Evolutionary conservation across 2,329 filamentous ascomycete species (phyloP), one percentile per base, ranked within the genome.

Genomic region (Nothophaeocryptopus gaeumannii): DNA sequence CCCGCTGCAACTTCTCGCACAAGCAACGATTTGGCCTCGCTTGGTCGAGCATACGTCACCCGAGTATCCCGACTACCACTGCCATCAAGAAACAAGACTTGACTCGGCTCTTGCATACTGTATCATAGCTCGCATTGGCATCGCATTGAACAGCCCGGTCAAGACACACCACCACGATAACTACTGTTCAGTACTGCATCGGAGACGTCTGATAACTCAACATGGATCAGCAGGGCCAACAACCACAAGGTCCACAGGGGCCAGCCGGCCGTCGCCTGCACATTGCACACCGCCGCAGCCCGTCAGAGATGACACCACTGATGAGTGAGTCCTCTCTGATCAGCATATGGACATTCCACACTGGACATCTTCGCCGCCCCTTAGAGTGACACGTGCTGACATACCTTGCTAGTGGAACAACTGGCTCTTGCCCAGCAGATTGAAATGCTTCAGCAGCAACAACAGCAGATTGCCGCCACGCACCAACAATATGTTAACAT

Each of bases 401-500:
- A 63, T 59, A 51, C 50, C 47, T 55, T 44, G 31, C 41, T 64
- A 95, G 91, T 96, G 88, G 92, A 96, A 78, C 91, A 96, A 81
- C 83, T 96, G 69, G 89, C 89, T 68, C 91, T 97, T 70, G 91
- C 96, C 76, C 92, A 96, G 77, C 92, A 97, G 75, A 96, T 97
- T 67, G 92, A 97, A 74, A 81, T 95, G 68, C 80, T 97, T 67
- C 92, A 97, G 76, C 90, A 96, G 71, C 93, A 97, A 72, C 93
- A 97, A 71, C 91, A 97, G 72, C 91, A 96, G 70, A 95, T 97
- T 67, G 89, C 95, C 74, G 89, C 89, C 63, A 93, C 89, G 58
- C 90, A 96, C 67, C 91, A 96, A 74, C 92, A 97, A 74, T 96
- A 96, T 77, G 86, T 96, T 65, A 96, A 93, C 72, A 91, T 96